Evolutionary conservation across 805 yeast genomes (phyloP).

Genomic region (Saccharomycopsis sp.): DNA sequence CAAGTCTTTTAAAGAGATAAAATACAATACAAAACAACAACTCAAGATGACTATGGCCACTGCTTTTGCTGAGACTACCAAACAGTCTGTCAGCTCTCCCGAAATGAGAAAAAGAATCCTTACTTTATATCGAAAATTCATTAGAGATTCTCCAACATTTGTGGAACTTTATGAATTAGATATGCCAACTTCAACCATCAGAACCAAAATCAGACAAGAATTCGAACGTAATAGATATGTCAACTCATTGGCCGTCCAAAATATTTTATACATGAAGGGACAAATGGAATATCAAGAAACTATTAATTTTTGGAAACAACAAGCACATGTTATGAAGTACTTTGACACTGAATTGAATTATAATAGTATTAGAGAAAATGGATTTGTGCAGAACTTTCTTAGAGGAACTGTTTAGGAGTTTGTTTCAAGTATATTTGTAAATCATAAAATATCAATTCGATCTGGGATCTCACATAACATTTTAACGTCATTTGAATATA

Average conservation of each 20-base stretch:
- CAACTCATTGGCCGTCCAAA: conserved; percentile 50
- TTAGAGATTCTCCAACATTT: conserved; percentile 48
- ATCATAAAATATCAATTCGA: no score
- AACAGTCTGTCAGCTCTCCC: conserved; percentile 46
- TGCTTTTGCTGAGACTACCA: conserved; percentile 75
- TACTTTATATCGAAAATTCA: conserved; percentile 61
- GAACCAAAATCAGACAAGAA: conserved; percentile 81
- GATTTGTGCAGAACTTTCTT: conserved; percentile 64
- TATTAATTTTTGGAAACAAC: conserved; percentile 85
- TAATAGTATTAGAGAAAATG: conserved; percentile 43
- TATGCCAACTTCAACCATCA: conserved; percentile 66
- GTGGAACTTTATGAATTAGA: conserved; percentile 62
- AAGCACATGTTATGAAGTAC: conserved; percentile 73
- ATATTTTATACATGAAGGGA: conserved; percentile 68
- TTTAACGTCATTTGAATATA: no score
- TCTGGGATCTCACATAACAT: no score
- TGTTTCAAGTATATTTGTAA: no score
- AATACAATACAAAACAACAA: no score
- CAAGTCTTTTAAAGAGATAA: no score
- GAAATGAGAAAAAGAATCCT: conserved; percentile 59
- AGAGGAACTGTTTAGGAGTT: conserved; percentile 31
- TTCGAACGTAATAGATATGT: conserved; percentile 79
- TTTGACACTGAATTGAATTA: conserved; percentile 58
- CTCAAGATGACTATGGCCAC: conserved; percentile 54
- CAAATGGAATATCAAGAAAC: conserved; percentile 88